Base-by-base conservation (phyloP, 2,329 filamentous ascomycete genomes). In the Scytalidium sp. region DNA sequence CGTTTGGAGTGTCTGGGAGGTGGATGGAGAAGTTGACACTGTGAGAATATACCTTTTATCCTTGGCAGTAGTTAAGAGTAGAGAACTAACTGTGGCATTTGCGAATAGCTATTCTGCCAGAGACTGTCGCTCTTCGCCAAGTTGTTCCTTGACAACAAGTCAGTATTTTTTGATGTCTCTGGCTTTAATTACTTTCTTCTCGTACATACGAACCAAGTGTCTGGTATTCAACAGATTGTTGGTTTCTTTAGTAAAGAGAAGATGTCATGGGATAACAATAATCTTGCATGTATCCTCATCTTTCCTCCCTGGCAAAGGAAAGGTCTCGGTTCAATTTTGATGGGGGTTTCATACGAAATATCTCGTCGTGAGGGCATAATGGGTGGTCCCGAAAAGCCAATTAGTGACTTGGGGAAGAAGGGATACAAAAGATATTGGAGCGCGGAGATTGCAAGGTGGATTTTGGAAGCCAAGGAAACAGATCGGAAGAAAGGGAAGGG, bases 171-270 rank as follows among this genome's bases (percentile, higher is more conserved):
- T 74, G 94, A 99, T 64, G 92, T 97, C 42, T 84, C 85, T 3
- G 90, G 88, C 46, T 99, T 99, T 72, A 85, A 96, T 59, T 99
- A 96, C 75, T 97, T 96, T 67, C 80, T 96, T 3, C 83, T 97
- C 47, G 87, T 94, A 41, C 87, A 92, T 63, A 87, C 84, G 27
- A 55, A 9, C 45, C 42, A 50, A 27, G 47, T 50, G 8, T 46
- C 52, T 27, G 15, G 62, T 19, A 65, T 68, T 39, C 64, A 69
- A 19, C 83, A 86, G 63, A 85, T 97, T 23, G 82, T 93, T 1
- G 94, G 94, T n/a, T 97, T 97, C 78, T 99, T 97, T 74, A 95
- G 89, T 56, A 97, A 99, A 67, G 94, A 99, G 69, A 97, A 97
- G 68, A 88, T 97, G 76, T 96, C 90, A 3, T 99, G 94, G 93